These are phyloP conservation scores for sweet orange (Citrus sinensis) DNA, from an alignment of 345 rosid genomes.

Conservation along the genomic window DVS_A1.0 CM039168.1:735001-735500, in stretches of 20 bases:
- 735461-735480: constrained; percentile 87
- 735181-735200: not conserved
- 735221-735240: not conserved
- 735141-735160: not conserved
- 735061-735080: not conserved
- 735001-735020: not conserved
- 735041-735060: not conserved
- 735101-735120: not conserved
- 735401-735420: constrained; percentile 81
- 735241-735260: constrained; percentile 19
- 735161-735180: not conserved
- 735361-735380: constrained; percentile 88
- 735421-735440: constrained; percentile 78
- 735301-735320: constrained; percentile 65
- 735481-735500: constrained; percentile 90
- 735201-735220: not conserved
- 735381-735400: constrained; percentile 83
- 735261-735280: constrained; percentile 80
- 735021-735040: not conserved
- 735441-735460: constrained; percentile 91
- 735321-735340: constrained; percentile 82
- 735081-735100: not conserved
- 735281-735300: constrained; percentile 76
- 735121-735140: not conserved
- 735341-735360: constrained; percentile 97